phyloP scores from a whole-genome alignment of 257 asterid genomes.

The Solanum sejunctum region DNA sequence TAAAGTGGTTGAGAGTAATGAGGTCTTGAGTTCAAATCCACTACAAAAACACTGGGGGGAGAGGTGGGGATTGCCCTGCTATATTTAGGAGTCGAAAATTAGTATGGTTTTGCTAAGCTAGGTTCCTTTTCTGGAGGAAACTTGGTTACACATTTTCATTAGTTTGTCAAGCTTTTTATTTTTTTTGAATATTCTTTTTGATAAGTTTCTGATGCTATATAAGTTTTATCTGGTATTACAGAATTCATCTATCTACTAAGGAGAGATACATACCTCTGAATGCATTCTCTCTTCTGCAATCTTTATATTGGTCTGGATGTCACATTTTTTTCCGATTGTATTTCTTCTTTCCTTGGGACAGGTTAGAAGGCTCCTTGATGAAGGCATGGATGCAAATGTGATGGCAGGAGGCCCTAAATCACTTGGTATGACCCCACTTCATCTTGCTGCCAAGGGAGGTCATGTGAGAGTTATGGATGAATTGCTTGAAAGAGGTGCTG shows the following conservation, averaged over 20 bases:
- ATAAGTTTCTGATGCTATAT: neutral
- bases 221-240: neutral
- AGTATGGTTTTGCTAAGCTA: neutral
- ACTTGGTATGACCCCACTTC: conserved; percentile 89
- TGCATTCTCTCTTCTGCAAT: neutral
- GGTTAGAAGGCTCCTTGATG: conserved; percentile 80
- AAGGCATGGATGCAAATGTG: conserved; percentile 81
- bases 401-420: conserved; percentile 93
- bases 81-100: neutral
- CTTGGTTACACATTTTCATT: neutral
- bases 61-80: neutral
- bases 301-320: neutral
- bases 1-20: too few species aligned
- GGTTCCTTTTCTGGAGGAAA: neutral
- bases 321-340: neutral
- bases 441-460: conserved; percentile 98
- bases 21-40: too few species aligned
- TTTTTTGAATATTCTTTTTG: neutral
- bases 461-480: conserved; percentile 83
- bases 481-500: conserved; percentile 80
- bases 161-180: neutral
- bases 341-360: conserved; percentile 5
- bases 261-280: neutral
- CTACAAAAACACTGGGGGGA: too few species aligned
- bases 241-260: neutral